Base-by-base conservation (phyloP, 768 basidiomycete genomes). In the Mycena haematopus region DNA sequence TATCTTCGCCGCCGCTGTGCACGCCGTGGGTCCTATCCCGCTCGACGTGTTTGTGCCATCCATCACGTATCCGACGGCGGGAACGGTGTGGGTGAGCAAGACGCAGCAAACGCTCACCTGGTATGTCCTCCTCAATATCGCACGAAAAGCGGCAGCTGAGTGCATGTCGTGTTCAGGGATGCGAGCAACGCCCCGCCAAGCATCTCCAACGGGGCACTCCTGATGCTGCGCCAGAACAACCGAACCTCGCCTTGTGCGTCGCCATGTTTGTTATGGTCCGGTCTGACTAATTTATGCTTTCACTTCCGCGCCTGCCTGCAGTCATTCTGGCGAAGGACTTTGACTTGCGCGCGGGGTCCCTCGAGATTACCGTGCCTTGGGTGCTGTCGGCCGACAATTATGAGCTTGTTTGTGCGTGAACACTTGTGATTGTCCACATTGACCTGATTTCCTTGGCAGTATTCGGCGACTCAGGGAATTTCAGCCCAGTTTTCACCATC, bases 401-500 rank as follows among this genome's bases (percentile, higher is more conserved):
- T 50, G 49, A 66, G 8, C 1, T 75, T 42, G 67, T 68, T 54
- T 66, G 75, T 73, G 66, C 71, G 68, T 60, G n/a, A 11, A 3
- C 31, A 22, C 9, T 19, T 24, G 17, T 11, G 6, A 46, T 14
- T 1, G 24, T 8, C 22, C 29, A 9, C 15, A 22, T 19, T 2
- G 22, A n/a, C 15, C 22, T 13, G n/a, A 7, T 3, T 25, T 10
- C 29, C 56, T 27, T 25, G 15, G 17, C 56, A 79, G 77, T 77
- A 22, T 68, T 76, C 36, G 75, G 73, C 25, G 73, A 76, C 46
- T 75, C 76, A 42, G 77, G 72, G n/a, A 65, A 76, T 49, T 49
- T 40, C 49, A 74, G 74, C 68, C 58, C 63, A 1, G 0, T 31
- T 19, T 77, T 79, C 57, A 61, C 60, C 5, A 77, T 78, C 56